Evolutionary conservation across 768 basidiomycete species (phyloP), one percentile per base, ranked within the genome.

Genomic region (Boletus sensibilis): DNA sequence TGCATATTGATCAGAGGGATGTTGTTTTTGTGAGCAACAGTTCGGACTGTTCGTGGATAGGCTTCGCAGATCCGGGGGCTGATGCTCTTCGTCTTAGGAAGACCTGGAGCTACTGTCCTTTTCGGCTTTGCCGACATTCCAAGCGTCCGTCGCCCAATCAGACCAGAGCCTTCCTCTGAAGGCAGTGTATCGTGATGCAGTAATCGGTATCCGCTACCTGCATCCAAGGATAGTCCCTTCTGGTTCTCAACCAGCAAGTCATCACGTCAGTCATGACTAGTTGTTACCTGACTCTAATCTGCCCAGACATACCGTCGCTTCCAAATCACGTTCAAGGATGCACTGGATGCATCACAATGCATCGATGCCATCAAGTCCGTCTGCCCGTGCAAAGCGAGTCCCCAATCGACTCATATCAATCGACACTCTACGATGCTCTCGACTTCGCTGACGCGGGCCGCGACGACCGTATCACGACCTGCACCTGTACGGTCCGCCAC

Each of bases 191-290:
- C 84, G 87, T 23, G 89, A 87, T 53, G 76, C 80, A 5, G 76
- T 86, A 0, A 86, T 91, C 27, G 90, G 90, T 13, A 80, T 92
- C 43, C 84, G 90, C 23, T 92, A 92, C 63, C 72, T 90, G 34
- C 77, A 87, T 58, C 79, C 80, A 27, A 75, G 74, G 31, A 75
- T 58, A 13, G 41, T 64, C 6, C 61, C 66, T 10, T 61, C 64
- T 18, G 69, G 69, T 43, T 61, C 62, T 39, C 61, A 60, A n/a
- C 71, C 73, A 50, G 77, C 73, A 62, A 56, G 71, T 67, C 20
- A 18, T 43, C 25, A 20, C 50, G 13, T 47, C 14, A 18, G 23
- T 38, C 43, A 20, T 37, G 44, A 43, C 25, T 10, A 23, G 14
- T 38, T 20, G 2, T 35, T 33, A 33, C 38, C 59, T 63, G 52